These are phyloP conservation scores for Tulasnella sp. DNA, from an alignment of 768 basidiomycete genomes.

Conservation along the genomic window DNA sequence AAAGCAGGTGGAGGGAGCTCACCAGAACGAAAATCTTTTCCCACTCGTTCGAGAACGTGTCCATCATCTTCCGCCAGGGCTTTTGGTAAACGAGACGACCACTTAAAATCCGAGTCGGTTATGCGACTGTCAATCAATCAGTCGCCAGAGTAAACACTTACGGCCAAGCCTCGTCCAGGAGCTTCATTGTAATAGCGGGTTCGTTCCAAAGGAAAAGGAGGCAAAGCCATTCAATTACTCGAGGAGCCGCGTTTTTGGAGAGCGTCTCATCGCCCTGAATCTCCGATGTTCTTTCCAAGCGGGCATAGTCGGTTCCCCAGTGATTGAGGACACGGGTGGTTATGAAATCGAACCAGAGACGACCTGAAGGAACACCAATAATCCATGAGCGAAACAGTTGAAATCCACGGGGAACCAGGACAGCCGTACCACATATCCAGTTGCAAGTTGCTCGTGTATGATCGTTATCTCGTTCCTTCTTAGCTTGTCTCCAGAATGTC, in stretches of 20 bases:
- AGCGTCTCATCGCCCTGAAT: not conserved
- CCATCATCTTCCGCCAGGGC: not conserved
- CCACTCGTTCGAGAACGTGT: not conserved
- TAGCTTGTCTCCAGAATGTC: not conserved
- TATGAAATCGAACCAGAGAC: not conserved
- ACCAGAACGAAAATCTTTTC: constrained; percentile 6
- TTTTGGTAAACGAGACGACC: not conserved
- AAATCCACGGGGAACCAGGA: not conserved
- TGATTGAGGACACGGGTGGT: not conserved
- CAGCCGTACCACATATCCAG: not conserved
- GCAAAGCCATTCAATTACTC: not conserved
- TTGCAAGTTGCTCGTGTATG: not conserved
- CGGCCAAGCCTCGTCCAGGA: not conserved
- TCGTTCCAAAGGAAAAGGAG: not conserved
- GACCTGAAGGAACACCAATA: not conserved
- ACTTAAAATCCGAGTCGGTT: not conserved
- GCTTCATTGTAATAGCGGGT: not conserved
- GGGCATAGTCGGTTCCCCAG: constrained; percentile 1
- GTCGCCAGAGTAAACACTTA: not conserved
- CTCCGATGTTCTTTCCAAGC: not conserved
- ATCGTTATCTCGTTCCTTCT: not conserved
- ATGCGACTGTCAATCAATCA: not conserved
- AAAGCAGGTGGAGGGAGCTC: not conserved
- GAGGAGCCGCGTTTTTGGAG: not conserved
- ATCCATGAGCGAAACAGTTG: not conserved